A percentile compares a stretch with the other conserved stretches of the same genome.
Conservation (phyloP, 371 early-diverging fungal species). For the Coemansia linderi region DNA sequence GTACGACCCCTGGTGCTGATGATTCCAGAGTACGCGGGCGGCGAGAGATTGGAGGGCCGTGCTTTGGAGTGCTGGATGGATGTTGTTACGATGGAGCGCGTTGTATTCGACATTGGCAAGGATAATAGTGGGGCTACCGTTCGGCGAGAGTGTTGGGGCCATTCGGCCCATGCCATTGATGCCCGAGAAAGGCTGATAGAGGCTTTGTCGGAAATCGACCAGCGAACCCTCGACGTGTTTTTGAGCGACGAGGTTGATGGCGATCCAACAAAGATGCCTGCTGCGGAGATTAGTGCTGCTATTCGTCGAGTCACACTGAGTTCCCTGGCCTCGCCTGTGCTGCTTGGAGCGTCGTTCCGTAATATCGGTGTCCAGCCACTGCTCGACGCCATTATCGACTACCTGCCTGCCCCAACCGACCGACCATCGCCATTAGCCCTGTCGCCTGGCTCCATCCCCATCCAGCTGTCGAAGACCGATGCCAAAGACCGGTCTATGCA, state of each 20-base stretch:
- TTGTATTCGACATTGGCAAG: slow-evolving; percentile 64
- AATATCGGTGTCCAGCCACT: slow-evolving; percentile 93
- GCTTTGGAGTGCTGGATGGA: slow-evolving; percentile 72
- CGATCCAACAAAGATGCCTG: slow-evolving; percentile 67
- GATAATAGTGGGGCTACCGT: slow-evolving; percentile 57
- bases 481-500: not conserved
- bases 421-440: slow-evolving; percentile 57
- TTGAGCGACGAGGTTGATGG: slow-evolving; percentile 66
- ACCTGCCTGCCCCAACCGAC: slow-evolving; percentile 85
- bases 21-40: slow-evolving; percentile 60
- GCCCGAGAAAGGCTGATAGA: slow-evolving; percentile 68
- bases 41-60: slow-evolving; percentile 15
- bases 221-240: slow-evolving; percentile 78
- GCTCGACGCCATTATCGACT: slow-evolving; percentile 85
- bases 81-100: slow-evolving; percentile 71
- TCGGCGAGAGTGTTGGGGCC: slow-evolving; percentile 34
- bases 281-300: slow-evolving; percentile 64
- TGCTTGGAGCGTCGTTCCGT: slow-evolving; percentile 87
- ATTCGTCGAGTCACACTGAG: slow-evolving; percentile 72
- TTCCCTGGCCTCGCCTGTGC: slow-evolving; percentile 77
- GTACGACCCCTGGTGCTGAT: slow-evolving; percentile 74
- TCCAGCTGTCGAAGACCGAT: not conserved
- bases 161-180: slow-evolving; percentile 1
- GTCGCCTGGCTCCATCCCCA: not conserved
- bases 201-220: slow-evolving; percentile 82